Conservation (phyloP, 2,329 filamentous ascomycete species). For the Chaetomium sp. region DNA sequence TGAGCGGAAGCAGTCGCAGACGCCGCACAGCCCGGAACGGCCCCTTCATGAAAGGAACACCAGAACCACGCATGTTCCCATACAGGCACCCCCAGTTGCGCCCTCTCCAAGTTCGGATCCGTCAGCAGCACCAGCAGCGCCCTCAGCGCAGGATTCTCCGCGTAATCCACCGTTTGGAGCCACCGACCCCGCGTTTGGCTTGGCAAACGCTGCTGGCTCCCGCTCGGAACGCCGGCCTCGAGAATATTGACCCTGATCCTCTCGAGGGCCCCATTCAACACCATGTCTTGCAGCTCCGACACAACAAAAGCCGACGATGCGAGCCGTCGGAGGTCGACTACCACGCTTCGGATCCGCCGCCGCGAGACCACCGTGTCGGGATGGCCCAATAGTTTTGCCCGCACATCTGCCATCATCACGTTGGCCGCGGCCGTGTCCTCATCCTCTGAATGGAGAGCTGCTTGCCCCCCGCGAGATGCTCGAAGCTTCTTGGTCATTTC, state of each 20-base stretch:
- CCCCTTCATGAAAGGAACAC: conserved; percentile 36
- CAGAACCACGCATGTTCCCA: conserved; percentile 33
- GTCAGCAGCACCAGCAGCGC: conserved; percentile 36
- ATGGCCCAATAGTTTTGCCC: conserved; percentile 2
- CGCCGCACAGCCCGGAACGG: conserved; percentile 9
- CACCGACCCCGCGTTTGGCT: not conserved
- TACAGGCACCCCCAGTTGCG: conserved; percentile 33
- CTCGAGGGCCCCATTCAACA: conserved; percentile 23
- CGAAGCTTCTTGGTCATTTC: not conserved
- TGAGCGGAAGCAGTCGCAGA: not conserved
- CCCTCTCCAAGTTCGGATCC: conserved; percentile 39
- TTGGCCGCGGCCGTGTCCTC: not conserved
- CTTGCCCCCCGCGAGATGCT: not conserved
- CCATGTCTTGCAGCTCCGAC: conserved; percentile 24
- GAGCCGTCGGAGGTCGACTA: conserved; percentile 1
- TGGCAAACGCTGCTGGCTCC: too few species aligned
- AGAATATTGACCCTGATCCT: conserved; percentile 21
- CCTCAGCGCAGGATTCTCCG: conserved; percentile 16
- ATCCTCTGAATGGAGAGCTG: not conserved
- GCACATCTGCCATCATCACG: not conserved
- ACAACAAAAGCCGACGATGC: conserved; percentile 11
- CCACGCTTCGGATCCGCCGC: conserved; percentile 4
- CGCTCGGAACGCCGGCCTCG: not conserved
- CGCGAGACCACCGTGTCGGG: not conserved
- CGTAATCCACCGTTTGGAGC: not conserved